Evolutionary conservation across 805 yeast species (phyloP).

Genomic region (Lipomyces starkeyi): DNA sequence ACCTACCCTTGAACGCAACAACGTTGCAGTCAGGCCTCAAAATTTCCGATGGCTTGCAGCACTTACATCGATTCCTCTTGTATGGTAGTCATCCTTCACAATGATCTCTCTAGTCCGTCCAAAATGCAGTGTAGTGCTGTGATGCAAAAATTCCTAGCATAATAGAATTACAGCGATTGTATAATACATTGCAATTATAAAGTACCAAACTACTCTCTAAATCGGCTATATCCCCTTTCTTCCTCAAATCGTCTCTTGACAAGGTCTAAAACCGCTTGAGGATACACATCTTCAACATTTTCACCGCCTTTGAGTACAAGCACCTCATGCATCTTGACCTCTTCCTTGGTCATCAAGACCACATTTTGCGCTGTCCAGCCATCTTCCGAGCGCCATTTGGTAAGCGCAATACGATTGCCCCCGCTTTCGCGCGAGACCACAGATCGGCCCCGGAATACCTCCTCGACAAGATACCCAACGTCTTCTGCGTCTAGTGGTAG

Average conservation of each 20-base stretch:
- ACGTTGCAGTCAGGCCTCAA: too few relatives aligned
- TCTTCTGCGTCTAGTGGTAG: constrained; percentile 71
- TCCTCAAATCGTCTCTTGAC: constrained; percentile 72
- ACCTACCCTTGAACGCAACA: too few relatives aligned
- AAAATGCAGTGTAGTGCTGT: too few relatives aligned
- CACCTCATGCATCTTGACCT: constrained; percentile 79
- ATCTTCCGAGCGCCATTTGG: constrained; percentile 79
- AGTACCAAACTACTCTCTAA: constrained; percentile 43
- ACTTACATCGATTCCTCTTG: too few relatives aligned
- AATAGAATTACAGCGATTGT: neutral
- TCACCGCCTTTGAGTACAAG: constrained; percentile 56
- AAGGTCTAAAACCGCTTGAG: constrained; percentile 60
- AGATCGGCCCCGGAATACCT: constrained; percentile 90
- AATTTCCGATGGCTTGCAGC: too few relatives aligned
- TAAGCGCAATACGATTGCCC: constrained; percentile 77
- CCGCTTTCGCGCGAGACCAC: constrained; percentile 71
- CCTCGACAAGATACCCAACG: constrained; percentile 84
- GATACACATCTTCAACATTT: constrained; percentile 62
- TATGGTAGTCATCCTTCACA: too few relatives aligned
- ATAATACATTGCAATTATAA: neutral
- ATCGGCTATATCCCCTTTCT: constrained; percentile 74
- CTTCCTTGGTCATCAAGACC: constrained; percentile 87
- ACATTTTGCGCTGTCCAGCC: constrained; percentile 76
- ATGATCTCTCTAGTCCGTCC: too few relatives aligned
- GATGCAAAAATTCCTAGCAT: too few relatives aligned